phyloP scores from a whole-genome alignment of 352 stramenopile genomes.

The Halophytophthora polymorphica region DNA sequence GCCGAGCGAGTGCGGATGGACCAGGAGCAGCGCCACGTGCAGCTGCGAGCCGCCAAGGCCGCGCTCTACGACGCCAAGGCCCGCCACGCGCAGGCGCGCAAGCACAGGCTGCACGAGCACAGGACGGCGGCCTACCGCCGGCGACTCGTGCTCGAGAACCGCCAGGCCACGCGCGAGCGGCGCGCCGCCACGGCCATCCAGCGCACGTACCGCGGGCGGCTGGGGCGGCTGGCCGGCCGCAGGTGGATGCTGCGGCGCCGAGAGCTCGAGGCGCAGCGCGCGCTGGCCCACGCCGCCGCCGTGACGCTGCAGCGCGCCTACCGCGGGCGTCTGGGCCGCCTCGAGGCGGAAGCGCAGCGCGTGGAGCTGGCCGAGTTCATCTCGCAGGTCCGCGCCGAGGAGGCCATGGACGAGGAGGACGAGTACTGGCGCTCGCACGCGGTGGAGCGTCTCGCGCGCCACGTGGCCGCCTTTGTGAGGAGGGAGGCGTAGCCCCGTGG shows the following conservation, averaged over 20 bases:
- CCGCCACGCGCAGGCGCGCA: conserved; percentile 52
- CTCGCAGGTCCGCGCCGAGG: conserved; percentile 85
- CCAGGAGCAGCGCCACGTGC: conserved; percentile 42
- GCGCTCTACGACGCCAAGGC: conserved; percentile 53
- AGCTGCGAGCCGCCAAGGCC: conserved; percentile 32
- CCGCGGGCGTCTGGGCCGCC: conserved; percentile 79
- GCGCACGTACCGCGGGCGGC: conserved; percentile 60
- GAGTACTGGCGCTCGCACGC: conserved; percentile 65
- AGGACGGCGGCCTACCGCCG: conserved; percentile 54
- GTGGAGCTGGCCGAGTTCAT: conserved; percentile 94
- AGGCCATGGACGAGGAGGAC: conserved; percentile 88
- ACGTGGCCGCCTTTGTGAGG: conserved; percentile 58
- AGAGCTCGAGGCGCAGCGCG: conserved; percentile 81
- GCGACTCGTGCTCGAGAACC: conserved; percentile 59
- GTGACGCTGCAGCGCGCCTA: conserved; percentile 86
- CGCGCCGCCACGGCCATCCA: conserved; percentile 63
- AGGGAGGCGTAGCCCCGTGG: conserved; percentile 38
- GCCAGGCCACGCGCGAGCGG: conserved; percentile 56
- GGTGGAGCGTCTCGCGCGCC: conserved; percentile 47
- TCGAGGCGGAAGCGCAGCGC: conserved; percentile 76
- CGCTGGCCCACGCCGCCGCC: conserved; percentile 72
- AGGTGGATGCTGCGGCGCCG: conserved; percentile 83
- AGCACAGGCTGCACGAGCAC: conserved; percentile 67
- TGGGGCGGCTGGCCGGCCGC: conserved; percentile 79
- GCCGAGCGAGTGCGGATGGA: conserved; percentile 53